Conservation (phyloP, 331 rosid genomes). For the Pyracantha coccinea region DNA sequence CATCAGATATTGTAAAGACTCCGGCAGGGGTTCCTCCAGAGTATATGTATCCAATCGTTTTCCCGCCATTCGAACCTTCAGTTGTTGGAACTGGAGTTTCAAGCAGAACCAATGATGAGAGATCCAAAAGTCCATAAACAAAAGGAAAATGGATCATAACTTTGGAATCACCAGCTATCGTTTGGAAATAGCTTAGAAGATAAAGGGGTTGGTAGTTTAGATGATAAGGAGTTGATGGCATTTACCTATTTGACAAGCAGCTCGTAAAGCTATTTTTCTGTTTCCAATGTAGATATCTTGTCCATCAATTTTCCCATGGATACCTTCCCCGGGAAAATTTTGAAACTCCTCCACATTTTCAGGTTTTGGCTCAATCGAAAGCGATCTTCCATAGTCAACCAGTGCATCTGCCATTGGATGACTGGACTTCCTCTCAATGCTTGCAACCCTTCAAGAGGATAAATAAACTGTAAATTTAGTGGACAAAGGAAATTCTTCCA, state of each 20-base stretch:
- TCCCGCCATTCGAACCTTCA: slow-evolving; percentile 46
- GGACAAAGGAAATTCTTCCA: too few relatives aligned
- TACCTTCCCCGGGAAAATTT: slow-evolving; percentile 88
- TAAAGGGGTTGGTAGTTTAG: not conserved
- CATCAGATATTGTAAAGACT: slow-evolving; percentile 57
- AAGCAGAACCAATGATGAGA: not conserved
- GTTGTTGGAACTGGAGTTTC: slow-evolving; percentile 34
- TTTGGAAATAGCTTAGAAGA: not conserved
- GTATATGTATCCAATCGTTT: slow-evolving; percentile 64
- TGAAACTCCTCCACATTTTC: slow-evolving; percentile 64
- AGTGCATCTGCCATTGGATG: slow-evolving; percentile 90
- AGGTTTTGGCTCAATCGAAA: slow-evolving; percentile 49
- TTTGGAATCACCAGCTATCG: too few relatives aligned
- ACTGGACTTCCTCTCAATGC: slow-evolving; percentile 89
- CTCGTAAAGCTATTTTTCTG: slow-evolving; percentile 57
- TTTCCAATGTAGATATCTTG: slow-evolving; percentile 65
- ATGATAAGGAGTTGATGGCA: not conserved
- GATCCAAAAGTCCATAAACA: not conserved
- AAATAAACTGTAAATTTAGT: too few relatives aligned
- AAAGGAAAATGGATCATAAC: not conserved
- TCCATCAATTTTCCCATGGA: slow-evolving; percentile 61
- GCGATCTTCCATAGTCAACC: slow-evolving; percentile 58
- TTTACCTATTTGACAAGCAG: slow-evolving; percentile 53
- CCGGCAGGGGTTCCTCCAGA: slow-evolving; percentile 39
- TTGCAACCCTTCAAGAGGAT: slow-evolving; percentile 57